Percentiles rank a stretch among this genome's conserved stretches.
These are phyloP conservation scores for Saxispiralis lemnorum DNA, from an alignment of 495 filamentous ascomycete species.

Conservation along the genomic window DNA sequence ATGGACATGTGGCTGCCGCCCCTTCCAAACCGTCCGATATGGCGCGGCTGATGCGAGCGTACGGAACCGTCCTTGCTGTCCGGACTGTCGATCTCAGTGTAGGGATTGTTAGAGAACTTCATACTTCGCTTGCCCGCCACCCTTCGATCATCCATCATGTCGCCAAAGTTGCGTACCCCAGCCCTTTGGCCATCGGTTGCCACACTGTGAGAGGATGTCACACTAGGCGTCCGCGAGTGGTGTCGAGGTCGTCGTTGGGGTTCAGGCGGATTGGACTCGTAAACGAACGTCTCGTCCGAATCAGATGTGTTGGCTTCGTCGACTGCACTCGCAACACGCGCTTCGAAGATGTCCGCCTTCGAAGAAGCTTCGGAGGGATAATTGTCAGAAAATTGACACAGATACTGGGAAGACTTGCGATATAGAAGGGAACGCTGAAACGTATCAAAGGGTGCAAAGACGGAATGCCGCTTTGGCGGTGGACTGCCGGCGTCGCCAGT, in stretches of 20 bases:
- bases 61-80: slow-evolving; percentile 17
- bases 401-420: slow-evolving; percentile 2
- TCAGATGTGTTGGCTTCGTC: slow-evolving; percentile 86
- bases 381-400: slow-evolving; percentile 18
- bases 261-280: slow-evolving; percentile 94
- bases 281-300: slow-evolving; percentile 96
- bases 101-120: slow-evolving; percentile 88
- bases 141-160: slow-evolving; percentile 47
- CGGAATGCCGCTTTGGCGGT: not conserved
- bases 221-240: slow-evolving; percentile 88
- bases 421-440: slow-evolving; percentile 2
- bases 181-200: slow-evolving; percentile 42
- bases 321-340: slow-evolving; percentile 85
- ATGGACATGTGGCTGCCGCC: slow-evolving; percentile 10
- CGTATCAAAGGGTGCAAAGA: not conserved
- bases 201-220: slow-evolving; percentile 74
- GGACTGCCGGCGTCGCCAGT: not conserved
- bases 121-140: slow-evolving; percentile 77
- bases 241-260: slow-evolving; percentile 60
- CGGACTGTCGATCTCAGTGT: slow-evolving; percentile 29
- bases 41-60: slow-evolving; percentile 11
- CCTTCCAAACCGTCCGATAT: slow-evolving; percentile 13
- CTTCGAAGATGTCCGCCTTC: slow-evolving; percentile 96
- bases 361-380: slow-evolving; percentile 47
- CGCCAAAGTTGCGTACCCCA: slow-evolving; percentile 41